These are phyloP conservation scores for Guyanaporus albipodus DNA, from an alignment of 768 basidiomycete species.

Conservation along the genomic window DNA sequence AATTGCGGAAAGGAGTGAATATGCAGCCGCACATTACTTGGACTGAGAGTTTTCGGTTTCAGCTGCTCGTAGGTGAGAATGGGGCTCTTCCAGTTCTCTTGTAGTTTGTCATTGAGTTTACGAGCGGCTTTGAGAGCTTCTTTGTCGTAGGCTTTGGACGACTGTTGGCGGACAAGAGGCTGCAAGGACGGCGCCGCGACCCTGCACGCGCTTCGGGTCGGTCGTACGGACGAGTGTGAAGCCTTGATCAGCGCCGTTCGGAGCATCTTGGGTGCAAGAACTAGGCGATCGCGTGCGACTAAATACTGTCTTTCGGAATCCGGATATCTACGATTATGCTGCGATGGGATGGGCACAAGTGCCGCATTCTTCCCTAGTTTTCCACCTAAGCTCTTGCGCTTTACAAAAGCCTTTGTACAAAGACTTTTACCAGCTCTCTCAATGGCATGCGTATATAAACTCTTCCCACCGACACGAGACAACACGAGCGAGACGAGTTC, in stretches of 20 bases:
- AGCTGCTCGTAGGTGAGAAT: constrained; percentile 76
- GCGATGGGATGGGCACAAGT: constrained; percentile 39
- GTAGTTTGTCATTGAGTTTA: constrained; percentile 36
- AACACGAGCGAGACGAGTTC: constrained; percentile 44
- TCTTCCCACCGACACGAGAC: constrained; percentile 9
- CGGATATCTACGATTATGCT: constrained; percentile 20
- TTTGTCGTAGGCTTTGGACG: constrained; percentile 25
- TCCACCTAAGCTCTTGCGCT: background rate
- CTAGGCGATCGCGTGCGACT: constrained; percentile 12
- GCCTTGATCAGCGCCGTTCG: constrained; percentile 16
- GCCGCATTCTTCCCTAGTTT: constrained; percentile 29
- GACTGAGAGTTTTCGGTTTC: constrained; percentile 73
- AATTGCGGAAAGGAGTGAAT: background rate
- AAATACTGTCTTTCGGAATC: background rate
- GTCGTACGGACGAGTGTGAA: constrained; percentile 11
- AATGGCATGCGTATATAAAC: background rate
- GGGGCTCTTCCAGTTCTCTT: constrained; percentile 74
- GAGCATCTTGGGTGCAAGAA: constrained; percentile 18
- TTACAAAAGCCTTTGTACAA: background rate
- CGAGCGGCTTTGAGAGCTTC: constrained; percentile 30
- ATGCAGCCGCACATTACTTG: constrained; percentile 48
- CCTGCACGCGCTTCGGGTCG: constrained; percentile 5
- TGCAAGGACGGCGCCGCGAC: constrained; percentile 10
- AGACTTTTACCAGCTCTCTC: background rate
- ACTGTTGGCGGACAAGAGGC: constrained; percentile 32